These are phyloP conservation scores for Lactarius deliciosus DNA, from an alignment of 768 basidiomycete species.

Conservation along the genomic window DNA sequence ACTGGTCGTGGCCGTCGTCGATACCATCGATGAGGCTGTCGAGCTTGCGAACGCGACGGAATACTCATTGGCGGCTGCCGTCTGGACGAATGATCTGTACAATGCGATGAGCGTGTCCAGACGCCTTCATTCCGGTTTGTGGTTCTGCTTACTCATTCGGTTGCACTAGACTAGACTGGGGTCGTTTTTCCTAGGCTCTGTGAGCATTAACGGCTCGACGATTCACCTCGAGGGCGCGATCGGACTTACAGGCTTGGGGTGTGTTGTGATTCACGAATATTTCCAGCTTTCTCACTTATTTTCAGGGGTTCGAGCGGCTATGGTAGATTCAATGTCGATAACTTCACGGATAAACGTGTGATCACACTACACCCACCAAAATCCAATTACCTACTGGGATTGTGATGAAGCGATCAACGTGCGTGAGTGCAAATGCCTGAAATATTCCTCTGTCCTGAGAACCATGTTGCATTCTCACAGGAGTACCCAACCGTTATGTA, in stretches of 20 bases:
- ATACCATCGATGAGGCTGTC: slow-evolving; percentile 54
- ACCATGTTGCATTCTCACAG: not conserved
- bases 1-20: slow-evolving; percentile 46
- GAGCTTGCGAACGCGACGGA: slow-evolving; percentile 54
- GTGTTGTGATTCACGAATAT: slow-evolving; percentile 28
- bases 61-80: slow-evolving; percentile 50
- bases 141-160: not conserved
- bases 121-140: slow-evolving; percentile 46
- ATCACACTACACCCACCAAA: slow-evolving; percentile 43
- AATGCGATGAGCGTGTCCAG: slow-evolving; percentile 47
- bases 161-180: not conserved
- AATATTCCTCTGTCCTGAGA: not conserved
- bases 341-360: slow-evolving; percentile 49
- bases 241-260: slow-evolving; percentile 49
- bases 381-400: slow-evolving; percentile 8
- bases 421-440: not conserved
- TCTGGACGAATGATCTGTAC: slow-evolving; percentile 53
- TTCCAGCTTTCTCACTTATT: not conserved
- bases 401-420: slow-evolving; percentile 1
- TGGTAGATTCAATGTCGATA: slow-evolving; percentile 51
- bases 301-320: slow-evolving; percentile 43
- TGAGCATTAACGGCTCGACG: slow-evolving; percentile 56
- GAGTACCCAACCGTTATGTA: not conserved
- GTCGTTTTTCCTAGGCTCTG: slow-evolving; percentile 41
- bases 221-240: slow-evolving; percentile 45